Evolutionary conservation across 2,329 filamentous ascomycete genomes (phyloP), one percentile per base, ranked within the genome.

Genomic region (Periconia macrospinosa): DNA sequence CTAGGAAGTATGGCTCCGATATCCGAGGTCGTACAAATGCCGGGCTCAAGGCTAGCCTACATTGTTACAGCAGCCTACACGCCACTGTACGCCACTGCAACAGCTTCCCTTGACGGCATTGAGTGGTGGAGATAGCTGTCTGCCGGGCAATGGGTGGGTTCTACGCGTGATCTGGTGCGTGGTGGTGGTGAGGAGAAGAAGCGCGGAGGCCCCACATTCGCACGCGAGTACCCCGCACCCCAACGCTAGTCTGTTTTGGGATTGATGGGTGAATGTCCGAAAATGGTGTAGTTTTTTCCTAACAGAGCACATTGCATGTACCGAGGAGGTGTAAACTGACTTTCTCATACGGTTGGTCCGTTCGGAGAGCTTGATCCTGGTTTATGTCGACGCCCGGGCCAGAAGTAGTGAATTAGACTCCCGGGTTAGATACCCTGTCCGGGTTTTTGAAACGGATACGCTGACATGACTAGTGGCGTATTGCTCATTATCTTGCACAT

Each of bases 201-300:
- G 43, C 19, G 41, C 47, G 35, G 45, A 37, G 54, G 62, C 62
- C 65, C 66, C 66, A 67, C 66, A 67, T 61, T 13, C 9, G 37
- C 23, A 41, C 44, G 18, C 15, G 48, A 15, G 19, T 56, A 62
- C 65, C 63, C 65, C 65, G 62, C 65, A 61, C 42, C 13, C 18
- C 43, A 49, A 17, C 52, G 50, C 49, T 58, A 48, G 30, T 45
- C 57, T 41, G 6, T 44, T 47, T 49, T 20, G 44, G 44, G 17
- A 20, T 18, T 18, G 41, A 23, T 13, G 20, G 19, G 13, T 19
- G n/a, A 37, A 30, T 17, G 18, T 20, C n/a, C 23, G 15, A 40
- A 37, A 13, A n/a, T 6, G 33, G 33, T 3, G 5, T 37, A 37
- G 33, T 37, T 5, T 6, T 37, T n/a, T 37, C 15, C 15, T 3